These are phyloP conservation scores for Cryphonectria radicalis DNA, from an alignment of 2,329 filamentous ascomycete species.

Conservation along the genomic window DNA sequence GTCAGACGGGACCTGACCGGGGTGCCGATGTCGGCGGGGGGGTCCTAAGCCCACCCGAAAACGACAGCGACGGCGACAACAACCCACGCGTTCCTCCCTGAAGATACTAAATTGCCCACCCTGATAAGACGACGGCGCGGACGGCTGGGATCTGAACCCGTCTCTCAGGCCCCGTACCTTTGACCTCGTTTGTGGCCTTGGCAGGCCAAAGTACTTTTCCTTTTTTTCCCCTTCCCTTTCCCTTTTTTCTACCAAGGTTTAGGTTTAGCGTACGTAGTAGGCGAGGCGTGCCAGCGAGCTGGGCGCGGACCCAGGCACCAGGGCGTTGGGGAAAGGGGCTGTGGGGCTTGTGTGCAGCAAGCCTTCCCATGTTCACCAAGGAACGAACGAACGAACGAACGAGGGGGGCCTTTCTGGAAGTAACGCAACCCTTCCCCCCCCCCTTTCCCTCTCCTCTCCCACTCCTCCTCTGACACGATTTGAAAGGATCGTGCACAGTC, in stretches of 20 bases:
- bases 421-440: neutral
- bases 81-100: neutral
- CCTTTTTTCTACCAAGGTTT: neutral
- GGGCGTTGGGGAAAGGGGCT: neutral
- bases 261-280: neutral
- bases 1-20: neutral
- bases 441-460: neutral
- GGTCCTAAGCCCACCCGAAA: neutral
- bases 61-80: neutral
- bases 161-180: neutral
- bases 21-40: neutral
- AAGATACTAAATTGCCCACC: neutral
- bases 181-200: neutral
- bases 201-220: neutral
- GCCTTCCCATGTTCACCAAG: slow-evolving; percentile 2
- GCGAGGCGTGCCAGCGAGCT: neutral
- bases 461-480: neutral
- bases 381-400: neutral
- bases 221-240: neutral
- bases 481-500: slow-evolving; percentile 9
- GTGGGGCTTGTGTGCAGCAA: neutral
- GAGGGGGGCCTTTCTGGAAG: neutral
- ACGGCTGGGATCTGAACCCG: neutral
- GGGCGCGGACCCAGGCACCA: neutral
- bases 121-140: slow-evolving; percentile 5